Evolutionary conservation across 139 green algal species (phyloP), one percentile per base, ranked within the genome.

Genomic region (Eudorina sp.): DNA sequence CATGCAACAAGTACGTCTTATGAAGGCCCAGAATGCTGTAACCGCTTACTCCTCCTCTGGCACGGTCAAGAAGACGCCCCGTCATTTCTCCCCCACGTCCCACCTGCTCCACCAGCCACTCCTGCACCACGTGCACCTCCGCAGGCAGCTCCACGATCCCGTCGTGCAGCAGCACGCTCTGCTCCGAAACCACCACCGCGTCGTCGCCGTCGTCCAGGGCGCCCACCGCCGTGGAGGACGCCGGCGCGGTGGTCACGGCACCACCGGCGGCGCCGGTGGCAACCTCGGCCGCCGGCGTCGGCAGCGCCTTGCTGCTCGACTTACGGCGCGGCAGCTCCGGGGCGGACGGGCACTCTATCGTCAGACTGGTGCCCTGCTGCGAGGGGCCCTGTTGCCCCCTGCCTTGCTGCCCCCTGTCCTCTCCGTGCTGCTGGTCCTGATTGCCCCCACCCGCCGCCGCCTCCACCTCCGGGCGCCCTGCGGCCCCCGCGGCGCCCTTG

Each of bases 91-190:
- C n/a, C n/a, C n/a, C n/a, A n/a, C n/a, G 4, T 27, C 78, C 29
- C 58, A 87, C 81, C 81, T 87, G 45, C 45, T 78, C 81, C 81
- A 72, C 86, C 60, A 86, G 48, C 86, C 87, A 90, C 66, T 66
- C 46, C 78, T 90, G 87, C 87, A 88, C 46, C 2, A 14, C 43
- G 72, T 86, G 78, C 68, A 84, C 19, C 40, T 72, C 53, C 73
- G 72, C 53, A 9, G 72, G 84, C 53, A 77, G 36, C 41, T 76
- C 84, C 72, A 76, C 72, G 21, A 84, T 64, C 29, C 84, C 84
- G 34, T 88, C 83, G 25, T 81, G 68, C 46, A 88, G 66, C 83
- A 72, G 58, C 66, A 88, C 68, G 11, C 36, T 55, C 68, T 43
- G 36, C 83, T 86, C 80, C 51, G 58, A 76, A 46, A 74, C 55